These are phyloP conservation scores for Remersonia thermophila DNA, from an alignment of 2,329 filamentous ascomycete genomes.

Conservation along the genomic window DNA sequence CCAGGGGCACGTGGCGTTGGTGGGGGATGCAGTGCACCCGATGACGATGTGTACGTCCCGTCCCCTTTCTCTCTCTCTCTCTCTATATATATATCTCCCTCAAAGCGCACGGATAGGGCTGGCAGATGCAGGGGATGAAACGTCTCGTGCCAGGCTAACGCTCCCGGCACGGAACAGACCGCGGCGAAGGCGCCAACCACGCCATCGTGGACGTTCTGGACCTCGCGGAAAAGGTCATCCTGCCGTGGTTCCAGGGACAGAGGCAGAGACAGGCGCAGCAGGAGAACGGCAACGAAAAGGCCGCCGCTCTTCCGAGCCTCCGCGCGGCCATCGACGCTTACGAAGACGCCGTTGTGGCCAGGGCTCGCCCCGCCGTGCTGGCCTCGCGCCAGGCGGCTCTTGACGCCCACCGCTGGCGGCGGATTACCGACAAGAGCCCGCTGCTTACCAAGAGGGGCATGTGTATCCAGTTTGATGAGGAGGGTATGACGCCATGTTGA, in stretches of 20 bases:
- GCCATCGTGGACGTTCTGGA: constrained; percentile 39
- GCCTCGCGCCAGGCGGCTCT: constrained; percentile 40
- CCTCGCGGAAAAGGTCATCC: constrained; percentile 25
- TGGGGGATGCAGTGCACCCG: constrained; percentile 44
- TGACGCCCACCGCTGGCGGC: constrained; percentile 40
- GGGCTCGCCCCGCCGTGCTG: constrained; percentile 34
- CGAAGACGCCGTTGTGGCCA: constrained; percentile 30
- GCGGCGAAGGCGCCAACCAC: constrained; percentile 46
- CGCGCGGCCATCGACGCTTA: constrained; percentile 26
- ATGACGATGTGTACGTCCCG: constrained; percentile 47
- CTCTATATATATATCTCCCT: neutral
- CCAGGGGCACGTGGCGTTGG: constrained; percentile 30
- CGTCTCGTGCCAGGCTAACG: neutral
- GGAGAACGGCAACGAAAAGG: neutral
- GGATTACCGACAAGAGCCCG: constrained; percentile 26
- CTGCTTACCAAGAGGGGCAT: constrained; percentile 28
- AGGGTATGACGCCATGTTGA: constrained; percentile 1
- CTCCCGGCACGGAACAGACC: constrained; percentile 25
- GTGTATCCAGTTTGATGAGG: constrained; percentile 22
- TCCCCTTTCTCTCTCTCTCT: neutral
- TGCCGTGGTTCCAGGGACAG: constrained; percentile 8
- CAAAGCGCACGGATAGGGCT: too few relatives aligned
- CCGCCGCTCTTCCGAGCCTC: constrained; percentile 8
- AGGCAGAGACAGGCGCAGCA: too few relatives aligned
- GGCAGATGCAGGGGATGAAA: neutral